phyloP scores from a whole-genome alignment of 352 stramenopile species.

The Peronosclerospora sorghi region DNA sequence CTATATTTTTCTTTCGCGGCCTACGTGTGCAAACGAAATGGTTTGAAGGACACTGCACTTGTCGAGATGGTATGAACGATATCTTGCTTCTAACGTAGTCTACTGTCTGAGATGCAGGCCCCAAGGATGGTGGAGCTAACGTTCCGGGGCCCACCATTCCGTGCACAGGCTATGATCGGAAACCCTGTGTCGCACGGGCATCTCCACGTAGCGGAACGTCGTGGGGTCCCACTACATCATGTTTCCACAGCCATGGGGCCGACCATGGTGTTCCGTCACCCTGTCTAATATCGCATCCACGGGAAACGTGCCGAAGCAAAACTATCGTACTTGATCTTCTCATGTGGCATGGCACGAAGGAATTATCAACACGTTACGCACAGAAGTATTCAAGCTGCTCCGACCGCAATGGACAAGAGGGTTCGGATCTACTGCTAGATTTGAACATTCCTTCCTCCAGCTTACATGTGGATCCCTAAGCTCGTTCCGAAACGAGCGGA shows the following conservation, averaged over 20 bases:
- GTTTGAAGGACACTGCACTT: conserved; percentile 71
- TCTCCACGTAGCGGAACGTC: conserved; percentile 86
- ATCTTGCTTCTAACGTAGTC: no score
- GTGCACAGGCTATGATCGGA: no score
- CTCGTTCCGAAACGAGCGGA: conserved; percentile 48
- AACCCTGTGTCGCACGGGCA: conserved; percentile 58
- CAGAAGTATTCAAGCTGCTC: conserved; percentile 34
- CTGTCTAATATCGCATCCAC: conserved; percentile 74
- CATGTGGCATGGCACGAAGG: conserved; percentile 40
- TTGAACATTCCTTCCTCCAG: no score
- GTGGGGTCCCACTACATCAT: conserved; percentile 90
- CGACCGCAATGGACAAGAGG: conserved; percentile 17
- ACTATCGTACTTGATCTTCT: conserved; percentile 50
- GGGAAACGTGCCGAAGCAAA: conserved; percentile 28
- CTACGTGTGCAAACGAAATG: conserved; percentile 77
- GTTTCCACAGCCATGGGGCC: conserved; percentile 86
- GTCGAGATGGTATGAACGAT: conserved; percentile 79
- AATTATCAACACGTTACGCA: conserved; percentile 50
- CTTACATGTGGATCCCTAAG: neutral
- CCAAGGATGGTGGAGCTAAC: no score
- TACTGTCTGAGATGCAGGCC: no score
- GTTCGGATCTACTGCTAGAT: no score
- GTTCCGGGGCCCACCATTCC: no score
- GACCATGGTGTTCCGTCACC: conserved; percentile 82
- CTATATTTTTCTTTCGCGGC: conserved; percentile 75